These are phyloP conservation scores for Yamadazyma songkhlaensis DNA, from an alignment of 1,139 yeast genomes.

Conservation along the genomic window DNA sequence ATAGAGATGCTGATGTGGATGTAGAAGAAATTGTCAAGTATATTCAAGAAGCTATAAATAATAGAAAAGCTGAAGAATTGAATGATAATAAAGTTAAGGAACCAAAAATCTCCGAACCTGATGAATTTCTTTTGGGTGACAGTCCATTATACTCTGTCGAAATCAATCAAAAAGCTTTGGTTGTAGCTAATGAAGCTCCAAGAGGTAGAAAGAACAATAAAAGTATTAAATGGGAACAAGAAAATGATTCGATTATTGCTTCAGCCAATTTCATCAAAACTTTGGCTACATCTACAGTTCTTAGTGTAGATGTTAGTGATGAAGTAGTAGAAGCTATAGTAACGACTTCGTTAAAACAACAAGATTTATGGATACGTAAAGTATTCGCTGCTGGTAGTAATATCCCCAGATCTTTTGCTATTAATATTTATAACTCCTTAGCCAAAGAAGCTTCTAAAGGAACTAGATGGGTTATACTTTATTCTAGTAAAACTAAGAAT, in stretches of 20 bases:
- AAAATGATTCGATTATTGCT: slow-evolving; percentile 67
- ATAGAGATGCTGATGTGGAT: slow-evolving; percentile 68
- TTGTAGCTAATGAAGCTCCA: slow-evolving; percentile 70
- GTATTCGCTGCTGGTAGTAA: slow-evolving; percentile 63
- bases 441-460: slow-evolving; percentile 73
- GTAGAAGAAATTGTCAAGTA: slow-evolving; percentile 58
- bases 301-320: slow-evolving; percentile 75
- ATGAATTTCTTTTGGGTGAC: slow-evolving; percentile 17
- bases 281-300: slow-evolving; percentile 63
- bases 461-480: slow-evolving; percentile 67
- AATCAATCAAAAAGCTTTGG: slow-evolving; percentile 55
- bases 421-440: slow-evolving; percentile 66
- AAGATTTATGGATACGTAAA: slow-evolving; percentile 87
- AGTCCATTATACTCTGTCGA: slow-evolving; percentile 36
- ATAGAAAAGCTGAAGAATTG: slow-evolving; percentile 15
- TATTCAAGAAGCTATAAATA: slow-evolving; percentile 45
- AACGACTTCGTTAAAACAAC: slow-evolving; percentile 68
- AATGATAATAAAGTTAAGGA: slow-evolving; percentile 6
- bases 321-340: slow-evolving; percentile 82
- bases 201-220: slow-evolving; percentile 70
- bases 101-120: slow-evolving; percentile 1
- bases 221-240: slow-evolving; percentile 77
- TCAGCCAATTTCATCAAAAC: slow-evolving; percentile 53
- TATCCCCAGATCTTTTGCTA: slow-evolving; percentile 71
- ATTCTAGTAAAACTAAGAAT: slow-evolving; percentile 71